phyloP scores from a whole-genome alignment of 2,329 filamentous ascomycete genomes.

The Neofusicoccum sp. region DNA sequence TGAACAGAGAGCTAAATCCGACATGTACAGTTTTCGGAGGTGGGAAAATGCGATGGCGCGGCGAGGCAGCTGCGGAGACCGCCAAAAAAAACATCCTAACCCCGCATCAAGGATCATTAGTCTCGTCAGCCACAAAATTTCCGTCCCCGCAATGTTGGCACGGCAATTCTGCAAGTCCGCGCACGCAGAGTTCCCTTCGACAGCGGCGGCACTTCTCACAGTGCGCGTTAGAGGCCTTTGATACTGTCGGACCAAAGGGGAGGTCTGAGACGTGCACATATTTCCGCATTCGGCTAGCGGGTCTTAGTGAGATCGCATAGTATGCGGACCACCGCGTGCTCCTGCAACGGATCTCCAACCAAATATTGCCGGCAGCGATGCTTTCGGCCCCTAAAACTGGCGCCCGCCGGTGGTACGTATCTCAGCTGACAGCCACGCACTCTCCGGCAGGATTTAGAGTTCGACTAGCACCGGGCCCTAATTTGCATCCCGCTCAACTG shows the following conservation, averaged over 20 bases:
- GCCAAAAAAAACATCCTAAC: background rate
- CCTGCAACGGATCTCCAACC: constrained; percentile 3
- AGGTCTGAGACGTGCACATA: background rate
- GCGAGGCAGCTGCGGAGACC: background rate
- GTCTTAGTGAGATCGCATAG: background rate
- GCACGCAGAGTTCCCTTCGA: background rate
- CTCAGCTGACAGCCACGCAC: background rate
- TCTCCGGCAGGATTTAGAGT: constrained; percentile 3
- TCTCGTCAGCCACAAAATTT: background rate
- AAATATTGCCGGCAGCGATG: background rate
- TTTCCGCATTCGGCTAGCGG: constrained; percentile 7
- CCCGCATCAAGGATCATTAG: constrained; percentile 8
- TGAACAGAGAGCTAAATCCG: constrained; percentile 2
- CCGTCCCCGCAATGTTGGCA: background rate
- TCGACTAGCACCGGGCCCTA: constrained; percentile 1
- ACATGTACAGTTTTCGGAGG: background rate
- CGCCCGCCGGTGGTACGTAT: background rate
- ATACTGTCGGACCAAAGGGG: background rate
- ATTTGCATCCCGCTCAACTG: background rate
- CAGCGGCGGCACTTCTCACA: background rate
- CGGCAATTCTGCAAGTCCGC: background rate
- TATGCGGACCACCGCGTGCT: background rate
- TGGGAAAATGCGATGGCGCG: background rate
- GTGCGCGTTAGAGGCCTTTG: background rate
- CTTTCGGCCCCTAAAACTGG: background rate